Conservation (phyloP, 2,329 filamentous ascomycete genomes). For the Parastagonospora nodorum region DNA sequence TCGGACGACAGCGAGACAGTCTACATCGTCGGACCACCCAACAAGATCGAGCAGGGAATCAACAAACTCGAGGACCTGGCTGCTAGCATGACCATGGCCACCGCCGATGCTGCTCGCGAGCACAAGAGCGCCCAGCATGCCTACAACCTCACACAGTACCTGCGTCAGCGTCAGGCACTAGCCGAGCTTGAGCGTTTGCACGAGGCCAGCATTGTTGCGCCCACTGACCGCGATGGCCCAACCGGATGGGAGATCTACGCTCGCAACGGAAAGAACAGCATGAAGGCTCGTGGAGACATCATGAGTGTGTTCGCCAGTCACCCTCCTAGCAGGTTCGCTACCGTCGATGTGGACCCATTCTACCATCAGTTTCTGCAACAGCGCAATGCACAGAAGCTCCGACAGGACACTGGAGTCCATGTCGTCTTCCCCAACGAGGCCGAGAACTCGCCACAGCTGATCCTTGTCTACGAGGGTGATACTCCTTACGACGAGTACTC, state of each 20-base stretch:
- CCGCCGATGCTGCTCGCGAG: slow-evolving; percentile 80
- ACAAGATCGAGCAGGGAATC: slow-evolving; percentile 73
- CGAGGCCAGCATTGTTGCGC: slow-evolving; percentile 85
- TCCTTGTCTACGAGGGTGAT: slow-evolving; percentile 77
- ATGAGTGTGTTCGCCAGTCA: slow-evolving; percentile 74
- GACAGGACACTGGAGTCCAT: slow-evolving; percentile 73
- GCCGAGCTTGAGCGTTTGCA: slow-evolving; percentile 80
- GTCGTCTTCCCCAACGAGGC: slow-evolving; percentile 69
- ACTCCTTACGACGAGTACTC: slow-evolving; percentile 57
- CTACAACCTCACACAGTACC: slow-evolving; percentile 83
- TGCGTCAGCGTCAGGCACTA: slow-evolving; percentile 80
- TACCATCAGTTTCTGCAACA: slow-evolving; percentile 75
- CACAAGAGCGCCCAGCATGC: slow-evolving; percentile 84
- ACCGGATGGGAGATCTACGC: slow-evolving; percentile 89
- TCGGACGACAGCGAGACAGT: slow-evolving; percentile 81
- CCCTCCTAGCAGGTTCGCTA: slow-evolving; percentile 72
- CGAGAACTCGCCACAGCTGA: slow-evolving; percentile 65
- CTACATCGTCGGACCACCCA: slow-evolving; percentile 79
- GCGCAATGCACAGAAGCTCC: slow-evolving; percentile 66
- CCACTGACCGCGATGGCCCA: slow-evolving; percentile 69
- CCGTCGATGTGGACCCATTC: slow-evolving; percentile 74
- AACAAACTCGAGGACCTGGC: slow-evolving; percentile 89
- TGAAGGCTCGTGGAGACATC: slow-evolving; percentile 76
- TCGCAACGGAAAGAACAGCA: slow-evolving; percentile 79
- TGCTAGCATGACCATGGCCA: slow-evolving; percentile 81